Evolutionary conservation across 2,329 filamentous ascomycete species (phyloP), one percentile per base, ranked within the genome.

Genomic region (Phialemoniopsis sp.): DNA sequence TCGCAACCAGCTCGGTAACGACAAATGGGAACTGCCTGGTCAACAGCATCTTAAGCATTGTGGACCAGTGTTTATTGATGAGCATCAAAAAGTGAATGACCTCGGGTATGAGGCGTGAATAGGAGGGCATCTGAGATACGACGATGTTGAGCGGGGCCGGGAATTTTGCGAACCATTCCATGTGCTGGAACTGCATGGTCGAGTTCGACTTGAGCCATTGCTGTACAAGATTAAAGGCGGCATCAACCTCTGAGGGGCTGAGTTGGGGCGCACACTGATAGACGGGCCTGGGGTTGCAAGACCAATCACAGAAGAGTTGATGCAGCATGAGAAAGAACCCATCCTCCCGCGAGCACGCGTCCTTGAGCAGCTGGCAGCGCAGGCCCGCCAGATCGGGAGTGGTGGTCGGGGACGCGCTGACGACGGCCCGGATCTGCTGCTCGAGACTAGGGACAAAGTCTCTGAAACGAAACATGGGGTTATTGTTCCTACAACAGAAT

Each of bases 321-420:
- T 87, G 83, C 12, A 86, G 54, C 6, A 72, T 66, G 36, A 89
- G 49, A 53, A 83, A 89, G 52, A 85, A 78, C 34, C 65, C 45
- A 54, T 90, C 86, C 5, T 69, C 57, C 1, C 54, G 49, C 2
- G 45, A 32, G 46, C 79, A 83, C 2, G 85, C 84, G 17, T 76
- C 63, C 18, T 47, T 52, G 12, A 89, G 60, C 8, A 85, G 65
- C n/a, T 55, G 46, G 28, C 79, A 63, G 21, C 84, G 70, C 17
- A 63, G 63, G 33, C 54, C 50, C 43, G 76, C 76, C 3, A 70
- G 51, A 5, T 50, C 49, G 30, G 36, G 46, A 39, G 21, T 15
- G 16, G 34, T 15, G 16, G 34, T 19, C 29, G 34, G 14, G 17
- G 34, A 10, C 19, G 19, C 17, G 34, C 19, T 17, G 10, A 26